A percentile compares a stretch with the other conserved stretches of the same genome.
phyloP scores from a whole-genome alignment of 768 basidiomycete genomes.

The Amanita pallidorosea region DNA sequence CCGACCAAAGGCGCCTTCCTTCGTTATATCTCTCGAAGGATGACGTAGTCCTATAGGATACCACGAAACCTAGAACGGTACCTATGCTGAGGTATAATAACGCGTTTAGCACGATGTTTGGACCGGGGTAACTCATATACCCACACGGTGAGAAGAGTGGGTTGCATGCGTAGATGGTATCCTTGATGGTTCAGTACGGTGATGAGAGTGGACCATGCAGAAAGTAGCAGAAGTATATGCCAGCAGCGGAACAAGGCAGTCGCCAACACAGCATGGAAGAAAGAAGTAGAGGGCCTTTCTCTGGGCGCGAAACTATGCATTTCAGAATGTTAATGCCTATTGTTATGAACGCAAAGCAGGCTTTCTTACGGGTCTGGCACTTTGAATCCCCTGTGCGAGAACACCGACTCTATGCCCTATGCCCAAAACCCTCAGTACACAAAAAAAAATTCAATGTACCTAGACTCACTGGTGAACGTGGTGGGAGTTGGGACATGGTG shows the following conservation, averaged over 20 bases:
- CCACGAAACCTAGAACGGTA: conserved; percentile 67
- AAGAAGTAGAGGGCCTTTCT: conserved; percentile 24
- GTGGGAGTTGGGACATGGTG: neutral
- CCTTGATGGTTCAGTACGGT: conserved; percentile 38
- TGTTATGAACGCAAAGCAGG: neutral
- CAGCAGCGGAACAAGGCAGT: conserved; percentile 47
- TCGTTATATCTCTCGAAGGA: conserved; percentile 74
- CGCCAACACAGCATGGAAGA: conserved; percentile 31
- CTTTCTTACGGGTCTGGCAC: conserved; percentile 29
- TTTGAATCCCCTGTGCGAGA: conserved; percentile 22
- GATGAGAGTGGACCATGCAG: conserved; percentile 50
- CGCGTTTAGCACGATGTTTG: neutral
- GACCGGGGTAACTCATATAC: conserved; percentile 11
- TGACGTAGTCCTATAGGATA: conserved; percentile 62
- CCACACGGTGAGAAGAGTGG: conserved; percentile 61
- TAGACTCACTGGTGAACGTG: neutral
- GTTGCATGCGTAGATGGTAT: conserved; percentile 28
- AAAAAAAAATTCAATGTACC: no score
- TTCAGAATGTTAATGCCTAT: neutral
- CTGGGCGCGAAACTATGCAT: conserved; percentile 25
- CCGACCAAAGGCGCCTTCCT: conserved; percentile 57
- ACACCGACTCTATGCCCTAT: conserved; percentile 17
- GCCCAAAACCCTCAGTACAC: neutral
- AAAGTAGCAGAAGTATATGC: conserved; percentile 58
- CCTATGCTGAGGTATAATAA: conserved; percentile 24